Percentiles rank a stretch among this genome's conserved stretches.
phyloP scores from a whole-genome alignment of 2,329 filamentous ascomycete genomes.

The Fusarium sp. region DNA sequence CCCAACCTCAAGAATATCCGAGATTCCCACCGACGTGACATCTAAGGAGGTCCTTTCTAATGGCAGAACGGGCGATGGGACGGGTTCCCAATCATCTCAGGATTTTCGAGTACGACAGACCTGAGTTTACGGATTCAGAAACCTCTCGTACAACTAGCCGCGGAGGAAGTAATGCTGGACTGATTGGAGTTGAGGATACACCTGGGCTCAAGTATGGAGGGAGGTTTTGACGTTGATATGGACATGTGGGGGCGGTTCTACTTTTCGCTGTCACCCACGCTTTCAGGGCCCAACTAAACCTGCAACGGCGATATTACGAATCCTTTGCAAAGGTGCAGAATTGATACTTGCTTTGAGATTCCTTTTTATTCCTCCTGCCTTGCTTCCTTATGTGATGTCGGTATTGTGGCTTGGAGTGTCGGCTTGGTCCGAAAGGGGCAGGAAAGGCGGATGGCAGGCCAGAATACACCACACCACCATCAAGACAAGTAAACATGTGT shows the following conservation, averaged over 20 bases:
- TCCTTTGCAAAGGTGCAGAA: too few relatives aligned
- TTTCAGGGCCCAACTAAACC: background rate
- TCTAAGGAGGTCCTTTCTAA: background rate
- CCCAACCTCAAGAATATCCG: background rate
- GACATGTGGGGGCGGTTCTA: background rate
- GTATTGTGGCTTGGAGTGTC: background rate
- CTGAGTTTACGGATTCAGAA: background rate
- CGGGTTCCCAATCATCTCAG: background rate
- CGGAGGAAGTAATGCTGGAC: background rate
- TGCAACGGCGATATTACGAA: background rate
- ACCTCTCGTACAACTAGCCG: background rate
- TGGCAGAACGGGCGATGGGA: background rate
- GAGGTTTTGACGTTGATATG: background rate
- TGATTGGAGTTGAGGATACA: background rate
- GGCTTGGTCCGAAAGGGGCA: background rate
- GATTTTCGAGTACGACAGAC: background rate
- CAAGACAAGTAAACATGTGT: background rate
- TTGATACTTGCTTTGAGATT: background rate
- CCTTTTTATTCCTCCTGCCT: background rate
- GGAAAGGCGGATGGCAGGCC: background rate
- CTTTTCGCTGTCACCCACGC: background rate
- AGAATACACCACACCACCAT: background rate
- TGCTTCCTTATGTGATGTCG: background rate
- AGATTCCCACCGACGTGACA: background rate
- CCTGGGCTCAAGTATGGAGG: background rate